Evolutionary conservation across 139 green algal genomes (phyloP).

Genomic region (Chlamydomonas schloesseri): DNA sequence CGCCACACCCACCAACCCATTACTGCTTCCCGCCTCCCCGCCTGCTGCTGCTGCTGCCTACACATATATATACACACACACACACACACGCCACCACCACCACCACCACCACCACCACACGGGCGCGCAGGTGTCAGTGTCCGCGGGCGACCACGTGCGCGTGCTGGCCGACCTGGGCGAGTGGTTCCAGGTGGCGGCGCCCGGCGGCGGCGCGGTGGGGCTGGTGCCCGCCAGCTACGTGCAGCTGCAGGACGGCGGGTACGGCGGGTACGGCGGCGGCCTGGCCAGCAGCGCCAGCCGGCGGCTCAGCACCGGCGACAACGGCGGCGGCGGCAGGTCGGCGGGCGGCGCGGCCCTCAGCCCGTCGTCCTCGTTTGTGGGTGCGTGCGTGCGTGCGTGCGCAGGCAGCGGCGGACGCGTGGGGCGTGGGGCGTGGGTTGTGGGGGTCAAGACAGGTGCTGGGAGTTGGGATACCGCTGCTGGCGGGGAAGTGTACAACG

Average conservation of each 20-base stretch:
- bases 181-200: constrained; percentile 52
- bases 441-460: too few species aligned
- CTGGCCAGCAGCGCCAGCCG: neutral
- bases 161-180: constrained; percentile 57
- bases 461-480: too few species aligned
- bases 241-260: constrained; percentile 31
- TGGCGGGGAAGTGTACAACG: too few species aligned
- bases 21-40: too few species aligned
- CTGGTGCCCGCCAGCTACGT: constrained; percentile 55
- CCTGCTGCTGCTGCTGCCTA: too few species aligned
- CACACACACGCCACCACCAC: neutral
- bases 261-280: neutral
- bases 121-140: constrained; percentile 47
- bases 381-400: neutral
- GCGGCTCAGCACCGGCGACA: neutral
- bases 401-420: neutral
- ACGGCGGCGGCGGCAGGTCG: too few species aligned
- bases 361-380: neutral
- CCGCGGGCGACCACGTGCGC: constrained; percentile 45
- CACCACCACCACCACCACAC: too few species aligned
- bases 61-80: neutral
- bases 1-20: too few species aligned
- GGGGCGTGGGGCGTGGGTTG: too few species aligned
- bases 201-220: constrained; percentile 8
- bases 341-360: too few species aligned